Conservation (phyloP, 352 stramenopile species). For the Globisporangium alternatum region DNA sequence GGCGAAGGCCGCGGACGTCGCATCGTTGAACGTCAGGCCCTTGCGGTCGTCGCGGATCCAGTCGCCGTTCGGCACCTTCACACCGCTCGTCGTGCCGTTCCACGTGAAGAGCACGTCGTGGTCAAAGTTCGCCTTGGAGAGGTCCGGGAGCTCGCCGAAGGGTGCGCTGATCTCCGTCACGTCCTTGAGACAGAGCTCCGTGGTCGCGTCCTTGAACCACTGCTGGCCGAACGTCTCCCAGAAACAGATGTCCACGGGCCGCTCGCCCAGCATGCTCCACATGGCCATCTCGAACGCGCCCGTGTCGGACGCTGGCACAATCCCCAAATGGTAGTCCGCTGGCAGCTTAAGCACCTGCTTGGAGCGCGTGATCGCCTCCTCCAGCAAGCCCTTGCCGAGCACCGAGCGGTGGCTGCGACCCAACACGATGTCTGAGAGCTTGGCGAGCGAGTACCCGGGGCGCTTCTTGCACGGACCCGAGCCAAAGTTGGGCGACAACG, state of each 20-base stretch:
- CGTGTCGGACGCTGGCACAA: conserved; percentile 98
- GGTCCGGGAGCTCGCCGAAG: conserved; percentile 96
- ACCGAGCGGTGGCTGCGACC: conserved; percentile 97
- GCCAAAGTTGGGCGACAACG: conserved; percentile 93
- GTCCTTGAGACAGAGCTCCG: conserved; percentile 93
- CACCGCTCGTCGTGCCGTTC: conserved; percentile 98
- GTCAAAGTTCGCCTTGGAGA: conserved; percentile 92
- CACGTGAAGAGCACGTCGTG: conserved; percentile 99
- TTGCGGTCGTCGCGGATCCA: conserved; percentile 95
- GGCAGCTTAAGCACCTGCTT: conserved; percentile 95
- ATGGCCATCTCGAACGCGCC: conserved; percentile 99
- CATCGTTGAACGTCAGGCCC: conserved; percentile 97
- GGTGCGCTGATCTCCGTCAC: conserved; percentile 93
- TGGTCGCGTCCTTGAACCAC: conserved; percentile 95
- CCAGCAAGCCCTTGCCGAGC: conserved; percentile 95
- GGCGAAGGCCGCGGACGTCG: conserved; percentile 97
- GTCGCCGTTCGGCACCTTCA: conserved; percentile 94
- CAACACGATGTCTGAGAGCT: conserved; percentile 86
- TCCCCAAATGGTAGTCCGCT: conserved; percentile 94
- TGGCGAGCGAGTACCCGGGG: conserved; percentile 91
- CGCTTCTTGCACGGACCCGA: conserved; percentile 99
- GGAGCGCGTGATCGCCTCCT: conserved; percentile 93
- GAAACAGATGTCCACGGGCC: conserved; percentile 93
- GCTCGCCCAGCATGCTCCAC: conserved; percentile 97
- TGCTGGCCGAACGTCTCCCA: conserved; percentile 98